Evolutionary conservation across 2,329 filamentous ascomycete genomes (phyloP).

Genomic region (Eurotiales sp.): DNA sequence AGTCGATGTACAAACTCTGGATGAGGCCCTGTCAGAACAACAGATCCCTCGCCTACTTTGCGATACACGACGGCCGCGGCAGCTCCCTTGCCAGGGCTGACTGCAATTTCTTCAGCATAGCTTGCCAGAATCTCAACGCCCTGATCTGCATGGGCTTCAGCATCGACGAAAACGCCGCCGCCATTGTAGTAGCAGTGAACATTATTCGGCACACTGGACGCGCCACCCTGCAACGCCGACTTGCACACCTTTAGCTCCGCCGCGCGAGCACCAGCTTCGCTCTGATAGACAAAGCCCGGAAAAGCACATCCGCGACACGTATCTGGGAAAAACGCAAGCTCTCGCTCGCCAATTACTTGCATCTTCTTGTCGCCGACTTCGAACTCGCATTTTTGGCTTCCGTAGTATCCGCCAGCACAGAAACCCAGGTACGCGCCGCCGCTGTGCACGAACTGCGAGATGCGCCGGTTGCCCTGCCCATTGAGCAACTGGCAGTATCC

Average conservation of each 20-base stretch:
- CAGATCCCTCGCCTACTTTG: constrained; percentile 74
- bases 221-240: constrained; percentile 51
- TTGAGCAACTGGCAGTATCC: constrained; percentile 87
- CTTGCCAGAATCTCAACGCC: constrained; percentile 79
- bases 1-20: constrained; percentile 67
- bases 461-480: constrained; percentile 79
- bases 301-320: constrained; percentile 83
- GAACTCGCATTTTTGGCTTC: constrained; percentile 76
- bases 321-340: constrained; percentile 85
- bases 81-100: constrained; percentile 68
- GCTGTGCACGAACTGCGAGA: constrained; percentile 76
- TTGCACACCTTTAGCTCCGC: constrained; percentile 63
- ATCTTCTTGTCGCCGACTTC: constrained; percentile 77
- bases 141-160: constrained; percentile 55
- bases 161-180: constrained; percentile 87
- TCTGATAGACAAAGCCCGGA: constrained; percentile 83
- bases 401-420: constrained; percentile 94
- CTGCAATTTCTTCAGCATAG: constrained; percentile 70
- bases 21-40: constrained; percentile 80
- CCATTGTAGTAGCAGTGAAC: constrained; percentile 90
- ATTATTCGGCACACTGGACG: constrained; percentile 55
- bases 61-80: constrained; percentile 84
- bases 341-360: constrained; percentile 80
- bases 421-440: constrained; percentile 87
- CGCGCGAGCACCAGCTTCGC: constrained; percentile 76